These are phyloP conservation scores for Carpinus fangiana DNA, from an alignment of 306 rosid genomes.

Conservation along the genomic window DNA sequence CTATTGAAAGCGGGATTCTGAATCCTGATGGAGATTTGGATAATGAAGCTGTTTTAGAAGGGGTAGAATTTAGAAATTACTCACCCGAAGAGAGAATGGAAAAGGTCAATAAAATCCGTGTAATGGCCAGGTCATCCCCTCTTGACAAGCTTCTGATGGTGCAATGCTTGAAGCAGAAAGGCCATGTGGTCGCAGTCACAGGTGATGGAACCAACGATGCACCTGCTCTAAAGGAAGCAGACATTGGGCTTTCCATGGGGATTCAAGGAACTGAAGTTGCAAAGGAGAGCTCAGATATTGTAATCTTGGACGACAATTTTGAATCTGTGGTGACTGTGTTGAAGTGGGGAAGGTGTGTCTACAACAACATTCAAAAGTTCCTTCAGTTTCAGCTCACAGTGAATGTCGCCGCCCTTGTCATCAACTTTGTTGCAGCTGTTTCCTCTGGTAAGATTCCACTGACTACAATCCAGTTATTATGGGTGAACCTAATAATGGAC, in stretches of 20 bases:
- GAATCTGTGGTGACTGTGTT: constrained; percentile 19
- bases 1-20: constrained; percentile 26
- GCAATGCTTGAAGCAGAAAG: constrained; percentile 28
- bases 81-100: constrained; percentile 23
- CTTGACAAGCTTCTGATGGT: constrained; percentile 33
- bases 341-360: constrained; percentile 34
- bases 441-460: constrained; percentile 27
- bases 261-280: constrained; percentile 37
- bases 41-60: constrained; percentile 14
- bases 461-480: constrained; percentile 28
- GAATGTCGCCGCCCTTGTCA: constrained; percentile 24
- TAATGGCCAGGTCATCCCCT: constrained; percentile 35
- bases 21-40: background rate
- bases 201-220: constrained; percentile 36
- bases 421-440: constrained; percentile 25
- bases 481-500: constrained; percentile 37
- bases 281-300: constrained; percentile 33
- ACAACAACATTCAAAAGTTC: constrained; percentile 32
- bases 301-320: constrained; percentile 29
- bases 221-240: constrained; percentile 32
- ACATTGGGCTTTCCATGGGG: constrained; percentile 38
- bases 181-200: constrained; percentile 36
- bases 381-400: constrained; percentile 35
- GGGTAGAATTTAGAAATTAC: constrained; percentile 26
- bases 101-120: constrained; percentile 21